Conservation (phyloP, 2,329 filamentous ascomycete genomes). For the Neonectria sp. region DNA sequence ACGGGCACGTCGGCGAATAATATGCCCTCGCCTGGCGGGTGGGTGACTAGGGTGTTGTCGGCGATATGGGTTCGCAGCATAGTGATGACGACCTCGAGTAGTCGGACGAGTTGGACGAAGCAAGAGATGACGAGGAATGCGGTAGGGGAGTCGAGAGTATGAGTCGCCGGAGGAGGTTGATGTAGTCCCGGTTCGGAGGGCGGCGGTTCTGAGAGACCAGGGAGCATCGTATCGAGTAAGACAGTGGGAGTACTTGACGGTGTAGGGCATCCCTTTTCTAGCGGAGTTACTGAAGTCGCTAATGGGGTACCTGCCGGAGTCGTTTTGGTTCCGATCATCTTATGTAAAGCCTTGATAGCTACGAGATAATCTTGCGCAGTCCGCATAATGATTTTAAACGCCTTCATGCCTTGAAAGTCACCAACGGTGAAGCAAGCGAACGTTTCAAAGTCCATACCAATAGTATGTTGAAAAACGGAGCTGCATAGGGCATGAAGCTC, state of each 20-base stretch:
- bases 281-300: not conserved
- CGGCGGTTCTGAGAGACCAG: no score
- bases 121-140: conserved; percentile 39
- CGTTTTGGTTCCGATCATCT: not conserved
- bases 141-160: conserved; percentile 19
- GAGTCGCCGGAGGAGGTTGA: no score
- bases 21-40: conserved; percentile 8
- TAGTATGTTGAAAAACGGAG: not conserved
- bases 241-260: no score
- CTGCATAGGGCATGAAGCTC: conserved; percentile 10
- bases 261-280: not conserved
- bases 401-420: not conserved
- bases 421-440: no score
- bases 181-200: not conserved
- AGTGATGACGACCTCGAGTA: conserved; percentile 33
- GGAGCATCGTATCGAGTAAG: not conserved
- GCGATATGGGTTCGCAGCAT: conserved; percentile 28
- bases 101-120: conserved; percentile 34
- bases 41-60: not conserved
- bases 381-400: conserved; percentile 14
- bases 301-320: not conserved
- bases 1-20: conserved; percentile 29
- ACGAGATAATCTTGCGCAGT: conserved; percentile 12
- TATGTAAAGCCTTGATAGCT: conserved; percentile 14
- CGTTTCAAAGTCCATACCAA: not conserved